These are phyloP conservation scores for Colletotrichum melonis DNA, from an alignment of 2,329 filamentous ascomycete genomes.

Conservation along the genomic window DNA sequence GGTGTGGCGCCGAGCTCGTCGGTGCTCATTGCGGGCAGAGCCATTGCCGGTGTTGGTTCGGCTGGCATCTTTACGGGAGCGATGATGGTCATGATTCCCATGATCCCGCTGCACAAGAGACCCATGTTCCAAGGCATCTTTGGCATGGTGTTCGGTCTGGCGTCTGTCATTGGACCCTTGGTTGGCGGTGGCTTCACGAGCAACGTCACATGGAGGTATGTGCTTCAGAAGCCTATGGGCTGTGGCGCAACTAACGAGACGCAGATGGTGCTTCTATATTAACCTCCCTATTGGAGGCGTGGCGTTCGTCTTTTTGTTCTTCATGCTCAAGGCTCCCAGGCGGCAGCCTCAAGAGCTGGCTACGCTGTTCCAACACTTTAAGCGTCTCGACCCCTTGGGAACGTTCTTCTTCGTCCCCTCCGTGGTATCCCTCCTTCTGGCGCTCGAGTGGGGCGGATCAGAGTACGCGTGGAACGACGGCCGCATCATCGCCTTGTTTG, in stretches of 20 bases:
- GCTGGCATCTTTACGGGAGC: constrained; percentile 69
- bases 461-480: constrained; percentile 63
- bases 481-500: constrained; percentile 65
- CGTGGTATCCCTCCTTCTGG: constrained; percentile 69
- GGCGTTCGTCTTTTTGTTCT: constrained; percentile 59
- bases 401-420: constrained; percentile 70
- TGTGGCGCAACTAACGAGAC: not conserved
- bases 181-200: constrained; percentile 65
- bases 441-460: constrained; percentile 72
- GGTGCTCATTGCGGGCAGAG: constrained; percentile 66
- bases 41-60: constrained; percentile 66
- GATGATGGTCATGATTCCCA: constrained; percentile 66
- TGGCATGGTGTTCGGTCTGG: constrained; percentile 65
- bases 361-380: constrained; percentile 54
- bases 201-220: constrained; percentile 58
- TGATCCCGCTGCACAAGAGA: constrained; percentile 70
- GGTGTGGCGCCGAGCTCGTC: constrained; percentile 64
- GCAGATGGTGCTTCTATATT: constrained; percentile 68
- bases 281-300: constrained; percentile 67
- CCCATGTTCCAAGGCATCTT: constrained; percentile 69
- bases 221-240: not conserved
- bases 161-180: constrained; percentile 64
- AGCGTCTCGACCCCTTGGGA: constrained; percentile 68
- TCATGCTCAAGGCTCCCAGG: constrained; percentile 59
- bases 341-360: constrained; percentile 42